Conservation (phyloP, 2,329 filamentous ascomycete genomes). For the Emmonsiellopsis sp. region DNA sequence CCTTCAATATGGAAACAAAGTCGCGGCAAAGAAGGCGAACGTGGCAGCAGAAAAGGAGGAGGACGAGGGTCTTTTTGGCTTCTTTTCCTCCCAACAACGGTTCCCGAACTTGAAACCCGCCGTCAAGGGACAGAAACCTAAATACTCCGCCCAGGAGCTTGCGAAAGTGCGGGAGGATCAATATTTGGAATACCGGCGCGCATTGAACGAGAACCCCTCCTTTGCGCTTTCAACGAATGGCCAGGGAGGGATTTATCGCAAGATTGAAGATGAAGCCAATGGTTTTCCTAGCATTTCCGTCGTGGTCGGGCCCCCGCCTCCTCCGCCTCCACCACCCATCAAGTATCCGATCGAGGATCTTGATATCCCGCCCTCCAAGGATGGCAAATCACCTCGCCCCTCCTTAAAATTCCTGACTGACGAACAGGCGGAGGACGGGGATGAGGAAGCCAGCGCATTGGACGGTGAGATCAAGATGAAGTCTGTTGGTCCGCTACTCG, state of each 20-base stretch:
- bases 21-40: slow-evolving; percentile 66
- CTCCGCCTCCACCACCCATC: slow-evolving; percentile 62
- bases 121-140: slow-evolving; percentile 59
- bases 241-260: slow-evolving; percentile 1
- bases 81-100: slow-evolving; percentile 41
- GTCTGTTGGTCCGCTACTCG: slow-evolving; percentile 74
- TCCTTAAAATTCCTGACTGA: slow-evolving; percentile 66
- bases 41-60: slow-evolving; percentile 53
- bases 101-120: slow-evolving; percentile 66
- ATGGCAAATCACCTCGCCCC: slow-evolving; percentile 56
- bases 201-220: slow-evolving; percentile 34
- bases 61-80: slow-evolving; percentile 42
- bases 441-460: slow-evolving; percentile 24
- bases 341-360: slow-evolving; percentile 96
- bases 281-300: slow-evolving; percentile 26
- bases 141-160: slow-evolving; percentile 38
- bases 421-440: slow-evolving; percentile 47
- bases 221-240: slow-evolving; percentile 19
- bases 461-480: slow-evolving; percentile 59
- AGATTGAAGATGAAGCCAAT: slow-evolving; percentile 1
- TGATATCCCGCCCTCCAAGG: slow-evolving; percentile 59
- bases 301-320: slow-evolving; percentile 41
- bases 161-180: slow-evolving; percentile 36
- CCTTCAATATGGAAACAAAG: slow-evolving; percentile 69
- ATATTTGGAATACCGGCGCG: slow-evolving; percentile 40